Evolutionary conservation across 441 rosid species (phyloP).

Genomic region (Metrosideros polymorpha): DNA sequence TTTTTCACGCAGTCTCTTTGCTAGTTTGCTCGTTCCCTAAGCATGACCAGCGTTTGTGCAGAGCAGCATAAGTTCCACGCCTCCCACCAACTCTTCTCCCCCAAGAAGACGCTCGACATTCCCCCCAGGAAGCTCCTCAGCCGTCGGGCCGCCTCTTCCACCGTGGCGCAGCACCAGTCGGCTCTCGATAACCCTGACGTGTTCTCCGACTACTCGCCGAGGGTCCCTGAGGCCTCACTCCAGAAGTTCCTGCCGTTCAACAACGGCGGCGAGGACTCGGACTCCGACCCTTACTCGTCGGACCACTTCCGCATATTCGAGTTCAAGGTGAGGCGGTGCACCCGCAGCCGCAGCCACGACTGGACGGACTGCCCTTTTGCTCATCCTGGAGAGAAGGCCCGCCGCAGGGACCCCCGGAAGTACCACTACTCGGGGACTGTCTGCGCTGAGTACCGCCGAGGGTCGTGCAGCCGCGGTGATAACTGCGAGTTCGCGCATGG

Average conservation of each 20-base stretch:
- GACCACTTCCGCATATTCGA: conserved; percentile 88
- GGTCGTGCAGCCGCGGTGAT: conserved; percentile 70
- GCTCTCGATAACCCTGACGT: conserved; percentile 1
- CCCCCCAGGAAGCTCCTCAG: conserved; percentile 49
- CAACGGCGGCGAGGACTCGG: conserved; percentile 13
- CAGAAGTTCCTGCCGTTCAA: conserved; percentile 35
- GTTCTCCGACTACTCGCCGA: not conserved
- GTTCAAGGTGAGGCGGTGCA: conserved; percentile 79
- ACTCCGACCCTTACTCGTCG: conserved; percentile 49
- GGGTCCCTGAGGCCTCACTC: not conserved
- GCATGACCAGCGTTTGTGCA: conserved; percentile 33
- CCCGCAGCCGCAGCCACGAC: conserved; percentile 86
- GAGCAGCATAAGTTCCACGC: conserved; percentile 34
- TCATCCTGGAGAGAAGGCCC: conserved; percentile 83
- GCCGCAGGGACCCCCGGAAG: conserved; percentile 68
- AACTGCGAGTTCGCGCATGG: conserved; percentile 85
- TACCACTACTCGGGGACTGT: conserved; percentile 49
- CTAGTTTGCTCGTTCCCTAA: not conserved
- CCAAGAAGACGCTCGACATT: conserved; percentile 30
- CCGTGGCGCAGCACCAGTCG: not conserved
- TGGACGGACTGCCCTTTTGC: conserved; percentile 95
- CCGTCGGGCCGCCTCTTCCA: conserved; percentile 1
- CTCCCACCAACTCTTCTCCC: conserved; percentile 15
- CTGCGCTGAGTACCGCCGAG: conserved; percentile 62
- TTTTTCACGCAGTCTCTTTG: not conserved